A percentile compares a stretch with the other conserved stretches of the same genome.
These are phyloP conservation scores for Suillus occidentalis DNA, from an alignment of 768 basidiomycete species.

Conservation along the genomic window DNA sequence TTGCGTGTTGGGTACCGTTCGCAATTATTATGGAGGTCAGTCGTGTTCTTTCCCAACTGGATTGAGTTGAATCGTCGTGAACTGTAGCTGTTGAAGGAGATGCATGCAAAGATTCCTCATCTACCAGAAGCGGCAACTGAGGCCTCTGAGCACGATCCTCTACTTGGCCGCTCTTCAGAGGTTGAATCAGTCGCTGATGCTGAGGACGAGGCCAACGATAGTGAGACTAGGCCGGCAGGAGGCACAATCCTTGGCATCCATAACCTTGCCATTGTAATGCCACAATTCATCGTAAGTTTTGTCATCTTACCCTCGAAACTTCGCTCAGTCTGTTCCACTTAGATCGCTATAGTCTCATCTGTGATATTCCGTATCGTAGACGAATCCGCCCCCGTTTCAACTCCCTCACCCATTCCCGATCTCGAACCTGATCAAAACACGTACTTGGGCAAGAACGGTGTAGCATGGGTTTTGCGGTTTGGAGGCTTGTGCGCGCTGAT, in stretches of 20 bases:
- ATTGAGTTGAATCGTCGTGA: not conserved
- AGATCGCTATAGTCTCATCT: constrained; percentile 87
- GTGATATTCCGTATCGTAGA: constrained; percentile 84
- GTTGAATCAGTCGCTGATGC: constrained; percentile 45
- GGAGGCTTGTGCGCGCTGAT: constrained; percentile 84
- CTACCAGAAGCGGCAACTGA: constrained; percentile 30
- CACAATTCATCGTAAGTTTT: constrained; percentile 82
- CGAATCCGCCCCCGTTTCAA: constrained; percentile 27
- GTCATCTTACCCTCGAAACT: not conserved
- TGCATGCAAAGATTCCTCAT: constrained; percentile 39
- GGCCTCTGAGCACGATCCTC: constrained; percentile 46
- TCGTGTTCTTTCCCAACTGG: constrained; percentile 40
- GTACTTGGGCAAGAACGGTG: constrained; percentile 83
- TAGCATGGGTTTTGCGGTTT: constrained; percentile 92
- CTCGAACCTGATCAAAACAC: constrained; percentile 47
- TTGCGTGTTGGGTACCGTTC: constrained; percentile 97
- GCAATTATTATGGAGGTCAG: constrained; percentile 95
- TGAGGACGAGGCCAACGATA: constrained; percentile 27
- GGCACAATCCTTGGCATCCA: constrained; percentile 95
- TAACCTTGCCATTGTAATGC: constrained; percentile 92
- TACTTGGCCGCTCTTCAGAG: constrained; percentile 53
- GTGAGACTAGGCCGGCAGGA: constrained; percentile 57
- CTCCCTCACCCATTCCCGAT: constrained; percentile 29
- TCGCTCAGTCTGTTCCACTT: constrained; percentile 1
- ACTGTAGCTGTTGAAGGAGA: constrained; percentile 70